These are phyloP conservation scores for Cyclotella distinguenda DNA, from an alignment of 108 stramenopile genomes.

Conservation along the genomic window DNA sequence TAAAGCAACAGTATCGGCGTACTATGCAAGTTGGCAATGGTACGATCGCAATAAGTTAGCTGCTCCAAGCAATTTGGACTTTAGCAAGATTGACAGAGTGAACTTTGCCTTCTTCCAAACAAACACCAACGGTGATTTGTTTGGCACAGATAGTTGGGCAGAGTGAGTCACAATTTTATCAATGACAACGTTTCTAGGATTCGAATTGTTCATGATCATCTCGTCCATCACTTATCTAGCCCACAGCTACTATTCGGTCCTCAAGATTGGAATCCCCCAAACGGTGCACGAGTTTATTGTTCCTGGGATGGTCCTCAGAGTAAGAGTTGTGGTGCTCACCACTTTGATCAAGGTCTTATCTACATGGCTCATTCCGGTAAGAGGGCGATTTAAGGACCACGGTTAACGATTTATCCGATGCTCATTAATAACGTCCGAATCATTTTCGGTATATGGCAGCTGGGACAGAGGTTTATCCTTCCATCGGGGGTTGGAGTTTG, in stretches of 20 bases:
- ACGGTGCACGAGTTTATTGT: conserved; percentile 5
- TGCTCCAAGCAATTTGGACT: conserved; percentile 35
- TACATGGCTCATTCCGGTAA: conserved; percentile 24
- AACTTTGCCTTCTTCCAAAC: conserved; percentile 50
- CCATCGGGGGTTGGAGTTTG: conserved; percentile 38
- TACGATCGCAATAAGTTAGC: conserved; percentile 35
- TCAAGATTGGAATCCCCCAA: conserved; percentile 30
- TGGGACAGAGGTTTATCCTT: conserved; percentile 31
- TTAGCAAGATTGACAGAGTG: conserved; percentile 36
- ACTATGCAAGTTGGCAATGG: conserved; percentile 31
- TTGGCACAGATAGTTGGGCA: conserved; percentile 40
- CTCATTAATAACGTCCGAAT: no score
- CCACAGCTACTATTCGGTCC: conserved; percentile 30
- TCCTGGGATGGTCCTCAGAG: conserved; percentile 23
- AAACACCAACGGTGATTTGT: conserved; percentile 22
- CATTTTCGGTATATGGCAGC: conserved; percentile 7
- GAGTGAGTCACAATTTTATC: neutral
- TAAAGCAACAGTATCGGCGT: neutral
- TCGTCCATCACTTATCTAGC: neutral
- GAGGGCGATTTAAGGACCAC: no score
- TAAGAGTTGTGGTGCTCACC: conserved; percentile 13
- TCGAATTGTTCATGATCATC: neutral
- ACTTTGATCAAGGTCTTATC: conserved; percentile 27
- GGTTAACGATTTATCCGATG: no score
- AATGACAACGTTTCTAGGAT: neutral